Evolutionary conservation across 495 filamentous ascomycete species (phyloP).

Genomic region (Glonium stellatum): DNA sequence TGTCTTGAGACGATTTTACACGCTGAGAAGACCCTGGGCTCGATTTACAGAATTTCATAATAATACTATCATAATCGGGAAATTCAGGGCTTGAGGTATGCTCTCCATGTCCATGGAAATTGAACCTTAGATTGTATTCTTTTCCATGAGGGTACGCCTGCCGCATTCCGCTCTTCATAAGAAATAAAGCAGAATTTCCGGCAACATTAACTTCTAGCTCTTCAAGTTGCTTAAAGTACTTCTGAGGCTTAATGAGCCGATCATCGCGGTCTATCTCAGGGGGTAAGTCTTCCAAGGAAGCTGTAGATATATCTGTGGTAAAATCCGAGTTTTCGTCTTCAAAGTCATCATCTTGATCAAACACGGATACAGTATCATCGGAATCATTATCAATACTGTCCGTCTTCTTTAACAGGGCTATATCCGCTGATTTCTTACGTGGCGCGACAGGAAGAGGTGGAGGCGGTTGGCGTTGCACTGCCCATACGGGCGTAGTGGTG

Average conservation of each 20-base stretch:
- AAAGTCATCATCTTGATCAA: conserved; percentile 2
- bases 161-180: conserved; percentile 10
- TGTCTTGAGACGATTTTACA: not conserved
- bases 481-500: not conserved
- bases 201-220: conserved; percentile 13
- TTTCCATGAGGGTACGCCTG: conserved; percentile 3
- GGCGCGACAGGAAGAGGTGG: not conserved
- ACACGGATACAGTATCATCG: conserved; percentile 6
- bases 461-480: not conserved
- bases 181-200: conserved; percentile 8
- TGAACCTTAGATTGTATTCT: conserved; percentile 2
- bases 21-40: not conserved
- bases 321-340: conserved; percentile 5
- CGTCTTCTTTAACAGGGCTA: not conserved
- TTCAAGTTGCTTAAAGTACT: conserved; percentile 11
- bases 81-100: not conserved
- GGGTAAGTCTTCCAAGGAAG: conserved; percentile 2
- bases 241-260: conserved; percentile 1
- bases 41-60: not conserved
- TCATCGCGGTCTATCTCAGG: conserved; percentile 14
- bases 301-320: conserved; percentile 7
- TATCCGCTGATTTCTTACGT: not conserved
- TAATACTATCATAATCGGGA: not conserved
- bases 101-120: not conserved
- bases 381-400: conserved; percentile 12